These are phyloP conservation scores for Mycena olivaceomarginata DNA, from an alignment of 768 basidiomycete species.

Conservation along the genomic window DNA sequence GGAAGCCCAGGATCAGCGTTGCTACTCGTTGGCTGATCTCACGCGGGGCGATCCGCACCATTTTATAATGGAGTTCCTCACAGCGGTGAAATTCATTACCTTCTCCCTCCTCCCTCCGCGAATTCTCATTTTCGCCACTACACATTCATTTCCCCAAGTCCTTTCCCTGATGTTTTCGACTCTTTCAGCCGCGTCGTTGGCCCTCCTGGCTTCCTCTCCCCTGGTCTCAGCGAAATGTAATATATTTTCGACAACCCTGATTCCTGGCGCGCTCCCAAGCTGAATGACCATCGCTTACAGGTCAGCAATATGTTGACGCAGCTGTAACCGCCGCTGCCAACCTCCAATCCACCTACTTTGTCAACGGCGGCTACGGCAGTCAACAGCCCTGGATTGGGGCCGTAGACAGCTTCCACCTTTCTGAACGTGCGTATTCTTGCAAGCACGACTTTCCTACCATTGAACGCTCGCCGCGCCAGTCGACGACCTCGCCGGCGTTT, in stretches of 20 bases:
- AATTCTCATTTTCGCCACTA: not conserved
- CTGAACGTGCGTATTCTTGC: constrained; percentile 26
- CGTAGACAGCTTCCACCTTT: constrained; percentile 39
- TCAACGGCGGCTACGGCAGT: constrained; percentile 25
- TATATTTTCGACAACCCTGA: not conserved
- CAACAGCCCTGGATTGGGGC: constrained; percentile 45
- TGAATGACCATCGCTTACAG: not conserved
- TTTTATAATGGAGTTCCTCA: not conserved
- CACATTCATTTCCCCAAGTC: constrained; percentile 28
- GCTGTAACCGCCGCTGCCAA: constrained; percentile 43
- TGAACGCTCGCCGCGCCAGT: constrained; percentile 18
- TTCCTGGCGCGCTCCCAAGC: no score
- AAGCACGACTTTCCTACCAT: not conserved
- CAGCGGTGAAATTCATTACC: not conserved
- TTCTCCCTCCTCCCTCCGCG: not conserved
- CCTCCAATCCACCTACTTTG: constrained; percentile 43
- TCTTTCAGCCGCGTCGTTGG: constrained; percentile 18
- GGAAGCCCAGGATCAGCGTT: no score
- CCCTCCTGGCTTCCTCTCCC: constrained; percentile 22
- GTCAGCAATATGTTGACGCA: constrained; percentile 43
- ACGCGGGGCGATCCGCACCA: no score
- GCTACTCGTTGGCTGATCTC: no score
- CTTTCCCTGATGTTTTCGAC: constrained; percentile 16
- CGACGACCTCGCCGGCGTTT: constrained; percentile 29
- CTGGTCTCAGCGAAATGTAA: constrained; percentile 26